phyloP scores from a whole-genome alignment of 2,329 filamentous ascomycete genomes.

The Fusarium kyushuense region DNA sequence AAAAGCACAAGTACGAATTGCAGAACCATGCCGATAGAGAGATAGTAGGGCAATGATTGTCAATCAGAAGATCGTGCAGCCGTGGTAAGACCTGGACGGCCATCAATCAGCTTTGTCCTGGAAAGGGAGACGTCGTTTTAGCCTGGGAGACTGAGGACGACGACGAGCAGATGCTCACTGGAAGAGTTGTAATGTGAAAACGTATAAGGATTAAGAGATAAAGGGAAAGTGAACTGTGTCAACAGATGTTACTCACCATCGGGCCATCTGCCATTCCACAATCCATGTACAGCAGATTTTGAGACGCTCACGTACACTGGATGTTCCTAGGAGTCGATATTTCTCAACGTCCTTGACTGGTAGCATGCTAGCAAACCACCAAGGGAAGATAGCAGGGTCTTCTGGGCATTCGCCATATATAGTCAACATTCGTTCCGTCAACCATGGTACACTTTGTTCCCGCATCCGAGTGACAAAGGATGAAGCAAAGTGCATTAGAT shows the following conservation, averaged over 20 bases:
- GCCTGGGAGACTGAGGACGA: constrained; percentile 31
- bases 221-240: not conserved
- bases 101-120: constrained; percentile 48
- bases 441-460: constrained; percentile 77
- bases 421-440: constrained; percentile 76
- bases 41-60: constrained; percentile 30
- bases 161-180: constrained; percentile 6
- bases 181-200: not conserved
- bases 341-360: constrained; percentile 83
- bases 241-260: constrained; percentile 70
- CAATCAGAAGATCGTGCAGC: constrained; percentile 51
- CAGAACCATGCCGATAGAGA: constrained; percentile 34
- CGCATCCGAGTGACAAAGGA: constrained; percentile 78
- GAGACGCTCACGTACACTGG: constrained; percentile 81
- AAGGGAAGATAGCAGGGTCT: constrained; percentile 83
- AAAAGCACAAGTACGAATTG: constrained; percentile 35
- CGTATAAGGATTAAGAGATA: no score
- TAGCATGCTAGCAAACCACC: constrained; percentile 89
- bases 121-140: constrained; percentile 38
- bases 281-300: constrained; percentile 89
- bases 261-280: constrained; percentile 73
- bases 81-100: constrained; percentile 49
- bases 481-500: constrained; percentile 73
- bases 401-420: constrained; percentile 82
- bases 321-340: constrained; percentile 78